Evolutionary conservation across 352 stramenopile genomes (phyloP).

Genomic region (Phytophthora pseudosyringae): DNA sequence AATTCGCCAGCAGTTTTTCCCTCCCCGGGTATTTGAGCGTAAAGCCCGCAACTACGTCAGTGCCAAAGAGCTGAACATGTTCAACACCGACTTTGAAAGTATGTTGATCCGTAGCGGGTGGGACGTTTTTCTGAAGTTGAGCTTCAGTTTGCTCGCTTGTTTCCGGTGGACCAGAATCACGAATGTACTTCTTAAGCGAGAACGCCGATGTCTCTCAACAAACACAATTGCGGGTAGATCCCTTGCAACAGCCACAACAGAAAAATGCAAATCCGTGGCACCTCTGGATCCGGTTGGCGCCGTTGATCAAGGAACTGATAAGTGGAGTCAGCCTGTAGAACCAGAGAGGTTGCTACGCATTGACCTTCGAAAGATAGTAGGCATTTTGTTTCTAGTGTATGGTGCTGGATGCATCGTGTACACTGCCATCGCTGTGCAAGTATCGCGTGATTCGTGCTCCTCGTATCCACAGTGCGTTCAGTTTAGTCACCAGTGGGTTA

Average conservation of each 20-base stretch:
- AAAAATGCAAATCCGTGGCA: conserved; percentile 7
- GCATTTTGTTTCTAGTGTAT: conserved; percentile 36
- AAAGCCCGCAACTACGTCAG: conserved; percentile 43
- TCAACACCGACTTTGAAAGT: conserved; percentile 40
- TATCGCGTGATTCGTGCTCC: conserved; percentile 13
- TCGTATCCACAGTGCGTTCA: conserved; percentile 27
- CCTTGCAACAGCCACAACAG: neutral
- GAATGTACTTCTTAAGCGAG: conserved; percentile 23
- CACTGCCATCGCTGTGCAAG: conserved; percentile 22
- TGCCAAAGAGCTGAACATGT: conserved; percentile 40
- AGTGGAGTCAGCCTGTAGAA: neutral
- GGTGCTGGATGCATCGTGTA: conserved; percentile 32
- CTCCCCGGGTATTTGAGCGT: conserved; percentile 40
- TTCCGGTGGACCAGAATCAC: conserved; percentile 35
- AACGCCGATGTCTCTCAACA: neutral
- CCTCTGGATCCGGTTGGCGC: neutral
- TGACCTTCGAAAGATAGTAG: conserved; percentile 22
- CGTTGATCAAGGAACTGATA: neutral
- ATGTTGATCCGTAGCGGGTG: conserved; percentile 22
- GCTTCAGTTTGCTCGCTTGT: conserved; percentile 47
- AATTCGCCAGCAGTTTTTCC: conserved; percentile 45
- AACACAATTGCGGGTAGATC: neutral
- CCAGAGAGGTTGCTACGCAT: neutral
- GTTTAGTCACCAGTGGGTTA: conserved; percentile 15
- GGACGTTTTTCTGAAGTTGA: conserved; percentile 35